Percentiles rank a stretch among this genome's conserved stretches.
Conservation (phyloP, 305 asterid genomes). For the Fraxinus xanthoxyloides region DNA sequence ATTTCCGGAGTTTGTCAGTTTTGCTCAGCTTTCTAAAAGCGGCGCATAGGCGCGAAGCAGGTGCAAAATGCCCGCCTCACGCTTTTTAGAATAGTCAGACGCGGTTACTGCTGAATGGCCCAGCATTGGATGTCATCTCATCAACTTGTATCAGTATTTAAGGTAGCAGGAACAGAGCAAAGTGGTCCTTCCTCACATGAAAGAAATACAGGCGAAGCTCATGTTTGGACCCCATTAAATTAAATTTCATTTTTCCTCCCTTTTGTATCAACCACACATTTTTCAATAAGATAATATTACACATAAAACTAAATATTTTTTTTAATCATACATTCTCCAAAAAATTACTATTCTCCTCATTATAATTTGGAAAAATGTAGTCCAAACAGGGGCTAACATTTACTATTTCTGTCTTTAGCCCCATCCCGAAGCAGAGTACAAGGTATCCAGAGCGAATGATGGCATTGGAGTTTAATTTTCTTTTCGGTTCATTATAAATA, state of each 20-base stretch:
- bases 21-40: neutral
- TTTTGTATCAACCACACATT: neutral
- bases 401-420: neutral
- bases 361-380: no score
- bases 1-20: neutral
- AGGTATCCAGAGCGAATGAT: neutral
- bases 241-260: no score
- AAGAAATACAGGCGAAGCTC: neutral
- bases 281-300: no score
- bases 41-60: no score
- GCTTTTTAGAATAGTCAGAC: neutral
- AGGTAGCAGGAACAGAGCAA: neutral
- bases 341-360: neutral
- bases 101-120: neutral
- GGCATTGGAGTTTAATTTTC: neutral
- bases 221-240: neutral
- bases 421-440: neutral
- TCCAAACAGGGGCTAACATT: neutral
- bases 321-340: no score
- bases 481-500: neutral
- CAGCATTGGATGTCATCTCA: neutral
- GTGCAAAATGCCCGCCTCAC: no score
- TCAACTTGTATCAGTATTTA: neutral
- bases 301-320: no score
- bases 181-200: neutral